Base-by-base conservation (phyloP, 1,284 basidiomycete species). In the Cerioporus squamosus region DNA sequence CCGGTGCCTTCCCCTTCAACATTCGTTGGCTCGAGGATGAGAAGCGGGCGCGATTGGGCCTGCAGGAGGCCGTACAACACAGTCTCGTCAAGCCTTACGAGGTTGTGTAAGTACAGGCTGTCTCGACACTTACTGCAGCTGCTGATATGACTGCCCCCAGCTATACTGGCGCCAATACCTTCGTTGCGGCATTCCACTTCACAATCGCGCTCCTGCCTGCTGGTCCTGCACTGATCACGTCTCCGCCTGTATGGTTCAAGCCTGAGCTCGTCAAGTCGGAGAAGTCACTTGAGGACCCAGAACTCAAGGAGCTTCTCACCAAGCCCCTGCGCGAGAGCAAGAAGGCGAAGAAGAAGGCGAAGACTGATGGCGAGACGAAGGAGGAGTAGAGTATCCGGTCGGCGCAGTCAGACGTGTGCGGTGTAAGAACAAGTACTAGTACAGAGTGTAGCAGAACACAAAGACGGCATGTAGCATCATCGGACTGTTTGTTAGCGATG, bases 1-100 rank as follows among this genome's bases (percentile, higher is more conserved):
- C 97, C 36, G 97, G 96, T 26, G 85, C 94, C 7, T 99, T 99
- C 88, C 97, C 97, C 44, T 98, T 99, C 85, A 98, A 96, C 71
- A 84, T 99, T 62, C 92, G 97, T 64, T 84, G 84, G 53, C 83
- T 99, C 61, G 97, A 98, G 61, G 96, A 99, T 72, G 95, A 98
- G 82, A 95, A 96, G 78, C 87, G 93, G 56, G 91, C 95, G 22
- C 88, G 95, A 54, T 90, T 99, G 84, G 97, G 97, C 68, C 85
- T 99, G 36, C 91, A 94, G 75, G 97, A 99, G 79, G 96, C 96
- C 59, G 93, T 95, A 45, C 90, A 96, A 74, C 97, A 99, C 76
- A 87, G 86, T 71, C 81, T 97, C 20, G 85, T 97, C 60, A 94
- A 93, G 75, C 91, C 93, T 40, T 96, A 95, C 75, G 93, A 96